Evolutionary conservation across 108 stramenopile species (phyloP).

Genomic region (Discostella pseudostelligera): DNA sequence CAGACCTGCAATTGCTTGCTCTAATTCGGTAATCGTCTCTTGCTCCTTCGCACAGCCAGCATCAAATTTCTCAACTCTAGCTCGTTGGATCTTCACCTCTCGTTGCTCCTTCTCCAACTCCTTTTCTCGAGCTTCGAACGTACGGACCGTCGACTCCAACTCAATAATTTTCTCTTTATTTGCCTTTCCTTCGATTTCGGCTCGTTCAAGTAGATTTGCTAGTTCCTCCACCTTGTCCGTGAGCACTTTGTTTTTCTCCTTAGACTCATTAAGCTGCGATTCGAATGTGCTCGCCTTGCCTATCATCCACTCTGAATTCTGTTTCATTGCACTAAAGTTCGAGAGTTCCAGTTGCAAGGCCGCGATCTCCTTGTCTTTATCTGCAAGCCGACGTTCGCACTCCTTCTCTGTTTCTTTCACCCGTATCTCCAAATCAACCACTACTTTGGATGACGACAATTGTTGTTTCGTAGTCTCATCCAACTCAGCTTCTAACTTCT

Average conservation of each 20-base stretch:
- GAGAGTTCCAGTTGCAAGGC: slow-evolving; percentile 9
- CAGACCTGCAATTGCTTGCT: slow-evolving; percentile 34
- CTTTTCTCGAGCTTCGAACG: slow-evolving; percentile 28
- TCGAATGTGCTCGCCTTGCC: slow-evolving; percentile 23
- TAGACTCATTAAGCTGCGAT: slow-evolving; percentile 18
- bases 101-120: slow-evolving; percentile 25
- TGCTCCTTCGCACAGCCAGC: slow-evolving; percentile 32
- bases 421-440: slow-evolving; percentile 17
- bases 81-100: slow-evolving; percentile 17
- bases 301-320: slow-evolving; percentile 14
- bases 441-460: slow-evolving; percentile 10
- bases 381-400: slow-evolving; percentile 6
- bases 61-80: slow-evolving; percentile 30
- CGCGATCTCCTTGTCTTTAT: slow-evolving; percentile 21
- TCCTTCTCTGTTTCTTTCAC: slow-evolving; percentile 11
- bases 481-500: slow-evolving; percentile 16
- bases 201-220: slow-evolving; percentile 20
- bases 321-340: slow-evolving; percentile 2
- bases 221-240: slow-evolving; percentile 14
- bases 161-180: slow-evolving; percentile 26
- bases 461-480: slow-evolving; percentile 4
- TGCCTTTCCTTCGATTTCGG: not conserved
- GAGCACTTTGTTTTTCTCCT: slow-evolving; percentile 21
- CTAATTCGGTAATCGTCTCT: slow-evolving; percentile 35
- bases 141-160: slow-evolving; percentile 9